Base-by-base conservation (phyloP, 2,329 filamentous ascomycete species). In the Ophiostoma triangulosporum region DNA sequence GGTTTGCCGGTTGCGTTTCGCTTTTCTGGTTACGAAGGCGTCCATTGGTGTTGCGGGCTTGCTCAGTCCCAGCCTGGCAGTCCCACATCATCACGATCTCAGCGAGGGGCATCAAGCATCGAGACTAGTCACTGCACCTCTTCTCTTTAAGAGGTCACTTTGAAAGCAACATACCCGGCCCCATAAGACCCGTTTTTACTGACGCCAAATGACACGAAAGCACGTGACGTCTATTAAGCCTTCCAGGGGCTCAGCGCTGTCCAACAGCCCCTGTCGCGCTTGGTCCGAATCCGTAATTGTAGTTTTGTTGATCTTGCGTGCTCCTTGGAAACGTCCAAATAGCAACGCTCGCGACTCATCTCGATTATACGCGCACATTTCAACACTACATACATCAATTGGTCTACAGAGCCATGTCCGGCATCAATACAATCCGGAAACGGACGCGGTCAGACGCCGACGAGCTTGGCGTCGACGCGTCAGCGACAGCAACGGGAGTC, bases 11-110 rank as follows among this genome's bases (percentile, higher is more conserved):
- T 68, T 81, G 53, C 78, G 74, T 65, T 80, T 82, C 54, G 68
- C 69, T 17, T 45, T 38, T 40, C 71, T 68, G 9, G 71, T 72
- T 53, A 83, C 64, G 62, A 81, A 83, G 27, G 73, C 66, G 59
- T 82, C 75, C 80, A 83, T 83, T 29, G 17, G 22, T 12, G 36
- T 6, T 9, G 20, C 22, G 11, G 11, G 38, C 5, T 45, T 46
- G 15, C 40, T 45, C 24, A n/a, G 40, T 27, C 24, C 24, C 24
- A 27, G 12, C 12, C 45, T 24, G 20, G 15, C 35, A 40, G n/a
- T 29, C 26, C 17, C 12, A 29, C 50, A 43, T 33, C 8, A n/a
- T 20, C 24, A 20, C 26, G 6, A 31, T 26, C 11, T 43, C n/a
- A n/a, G 20, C 14, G 12, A n/a, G 20, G 24, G n/a, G 4, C 20